Evolutionary conservation across 257 asterid genomes (phyloP), one percentile per base, ranked within the genome.

Genomic region (Primulina eburnea): DNA sequence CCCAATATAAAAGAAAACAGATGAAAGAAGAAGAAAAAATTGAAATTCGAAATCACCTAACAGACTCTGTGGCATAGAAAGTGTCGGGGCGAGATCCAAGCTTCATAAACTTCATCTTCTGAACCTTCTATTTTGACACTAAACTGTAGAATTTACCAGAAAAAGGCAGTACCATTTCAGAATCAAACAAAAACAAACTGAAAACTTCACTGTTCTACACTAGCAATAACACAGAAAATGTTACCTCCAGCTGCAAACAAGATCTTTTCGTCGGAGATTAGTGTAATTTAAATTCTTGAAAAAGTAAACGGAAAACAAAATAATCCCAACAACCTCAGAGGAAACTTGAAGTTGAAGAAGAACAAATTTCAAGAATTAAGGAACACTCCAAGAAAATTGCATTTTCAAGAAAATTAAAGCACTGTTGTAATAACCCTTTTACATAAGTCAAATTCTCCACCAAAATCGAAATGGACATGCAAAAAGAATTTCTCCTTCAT

Each of bases 51-150:
- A 38, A 11, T 72, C 78, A 86, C 95, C 95, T 84, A 3, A 77
- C 78, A 64, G 83, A 60, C 34, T 86, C 88, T 70, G 83, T 76
- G n/a, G 89, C 75, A 65, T 75, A 80, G 85, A 86, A 86, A 73
- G 89, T 82, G 73, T 86, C 89, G 37, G 89, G 85, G 5, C 84
- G 78, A 76, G 85, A 77, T 73, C 92, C 88, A 52, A 84, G 88
- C 76, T 86, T 86, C 88, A 86, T 86, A 63, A 84, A 86, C 86
- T 86, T 84, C 89, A 86, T 69, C 34, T 2, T 55, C 60, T 16
- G 60, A 34, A 56, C 58, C 33, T 71, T 35, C 63, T 30, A 16
- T 50, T 65, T 33, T 37, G 53, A 35, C 26, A 12, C 55, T 38
- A 66, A 76, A 62, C 40, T 37, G 14, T 28, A 67, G 59, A 52